Percentiles rank a stretch among this genome's conserved stretches.
Evolutionary conservation across 2,329 filamentous ascomycete species (phyloP).

Genomic region (Botrytis porri): DNA sequence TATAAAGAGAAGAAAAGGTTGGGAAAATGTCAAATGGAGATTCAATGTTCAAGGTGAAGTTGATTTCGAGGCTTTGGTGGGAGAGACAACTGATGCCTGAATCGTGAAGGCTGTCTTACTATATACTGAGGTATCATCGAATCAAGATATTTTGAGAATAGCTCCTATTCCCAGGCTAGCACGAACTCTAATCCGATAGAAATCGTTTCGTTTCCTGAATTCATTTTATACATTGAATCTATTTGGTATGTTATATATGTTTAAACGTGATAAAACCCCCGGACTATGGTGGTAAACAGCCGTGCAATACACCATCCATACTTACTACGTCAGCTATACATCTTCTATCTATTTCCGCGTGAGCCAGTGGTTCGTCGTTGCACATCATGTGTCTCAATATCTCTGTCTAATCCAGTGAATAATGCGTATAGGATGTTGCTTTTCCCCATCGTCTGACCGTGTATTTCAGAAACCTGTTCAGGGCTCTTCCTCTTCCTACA

Average conservation of each 20-base stretch:
- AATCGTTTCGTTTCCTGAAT: background rate
- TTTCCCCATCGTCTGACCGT: background rate
- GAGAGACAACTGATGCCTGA: constrained; percentile 5
- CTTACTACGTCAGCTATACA: background rate
- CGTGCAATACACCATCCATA: background rate
- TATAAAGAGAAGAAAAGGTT: constrained; percentile 27
- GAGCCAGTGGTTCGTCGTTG: background rate
- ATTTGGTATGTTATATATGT: background rate
- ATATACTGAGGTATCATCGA: background rate
- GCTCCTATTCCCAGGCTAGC: background rate
- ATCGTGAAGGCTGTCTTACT: background rate
- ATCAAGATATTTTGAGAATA: background rate
- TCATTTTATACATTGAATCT: background rate
- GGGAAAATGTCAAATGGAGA: constrained; percentile 33
- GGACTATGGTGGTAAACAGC: no score
- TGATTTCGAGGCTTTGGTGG: constrained; percentile 22
- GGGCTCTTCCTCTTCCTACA: background rate
- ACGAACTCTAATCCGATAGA: background rate
- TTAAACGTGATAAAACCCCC: background rate
- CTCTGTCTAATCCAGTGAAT: background rate
- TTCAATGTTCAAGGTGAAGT: constrained; percentile 24
- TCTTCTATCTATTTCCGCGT: background rate
- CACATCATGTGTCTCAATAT: background rate
- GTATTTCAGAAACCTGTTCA: background rate
- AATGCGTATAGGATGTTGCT: background rate